Evolutionary conservation across 2,329 filamentous ascomycete genomes (phyloP).

Genomic region (Ophiostoma quercus): DNA sequence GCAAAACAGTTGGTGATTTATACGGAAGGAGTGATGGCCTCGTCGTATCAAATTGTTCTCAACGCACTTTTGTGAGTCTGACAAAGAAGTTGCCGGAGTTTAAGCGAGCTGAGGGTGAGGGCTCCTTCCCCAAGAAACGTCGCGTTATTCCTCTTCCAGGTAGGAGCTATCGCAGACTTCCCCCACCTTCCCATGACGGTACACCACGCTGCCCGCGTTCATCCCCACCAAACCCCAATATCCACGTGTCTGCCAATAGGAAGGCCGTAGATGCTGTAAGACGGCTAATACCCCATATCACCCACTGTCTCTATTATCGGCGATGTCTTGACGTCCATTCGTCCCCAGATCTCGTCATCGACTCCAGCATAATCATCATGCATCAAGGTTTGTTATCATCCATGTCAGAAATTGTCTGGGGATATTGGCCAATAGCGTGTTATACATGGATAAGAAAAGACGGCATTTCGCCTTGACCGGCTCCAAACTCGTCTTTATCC

Average conservation of each 20-base stretch:
- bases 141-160: not conserved
- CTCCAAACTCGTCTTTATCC: not conserved
- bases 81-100: not conserved
- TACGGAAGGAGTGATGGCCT: not conserved
- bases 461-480: not conserved
- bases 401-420: not conserved
- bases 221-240: conserved; percentile 1
- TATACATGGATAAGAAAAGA: not conserved
- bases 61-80: not conserved
- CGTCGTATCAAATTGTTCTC: not conserved
- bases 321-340: not conserved
- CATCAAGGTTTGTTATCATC: not conserved
- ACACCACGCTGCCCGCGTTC: not conserved
- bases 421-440: not conserved
- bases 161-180: not conserved
- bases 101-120: conserved; percentile 1
- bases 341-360: not conserved
- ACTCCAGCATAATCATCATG: not conserved
- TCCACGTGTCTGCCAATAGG: not conserved
- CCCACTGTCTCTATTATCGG: not conserved
- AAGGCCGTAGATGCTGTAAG: not conserved
- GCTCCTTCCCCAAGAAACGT: not conserved
- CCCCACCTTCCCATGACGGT: conserved; percentile 9
- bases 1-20: no score
- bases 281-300: not conserved